phyloP scores from a whole-genome alignment of 2,329 filamentous ascomycete genomes.

The Diplodia seriata region DNA sequence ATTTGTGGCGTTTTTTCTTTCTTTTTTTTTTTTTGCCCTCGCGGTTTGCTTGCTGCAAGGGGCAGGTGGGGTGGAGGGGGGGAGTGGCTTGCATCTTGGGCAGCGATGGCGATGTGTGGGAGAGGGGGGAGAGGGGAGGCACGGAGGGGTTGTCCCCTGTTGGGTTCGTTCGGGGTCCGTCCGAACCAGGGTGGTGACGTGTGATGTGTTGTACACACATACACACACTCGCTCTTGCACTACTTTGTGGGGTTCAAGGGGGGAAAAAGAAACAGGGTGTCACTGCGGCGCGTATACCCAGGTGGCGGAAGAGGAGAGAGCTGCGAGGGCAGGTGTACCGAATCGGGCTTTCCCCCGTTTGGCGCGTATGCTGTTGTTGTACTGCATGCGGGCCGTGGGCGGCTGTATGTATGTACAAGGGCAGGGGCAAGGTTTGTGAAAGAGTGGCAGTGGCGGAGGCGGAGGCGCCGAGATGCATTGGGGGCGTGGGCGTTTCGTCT shows the following conservation, averaged over 20 bases:
- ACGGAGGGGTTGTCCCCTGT: not conserved
- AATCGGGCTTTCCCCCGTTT: not conserved
- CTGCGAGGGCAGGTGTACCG: not conserved
- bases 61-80: too few relatives aligned
- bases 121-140: not conserved
- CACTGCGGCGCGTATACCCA: not conserved
- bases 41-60: too few relatives aligned
- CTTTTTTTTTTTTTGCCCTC: too few relatives aligned
- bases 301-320: not conserved
- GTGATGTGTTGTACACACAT: slow-evolving; percentile 3
- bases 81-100: too few relatives aligned
- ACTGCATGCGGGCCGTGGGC: not conserved
- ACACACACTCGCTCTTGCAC: too few relatives aligned
- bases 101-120: too few relatives aligned
- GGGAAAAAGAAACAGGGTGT: not conserved
- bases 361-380: not conserved
- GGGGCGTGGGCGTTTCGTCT: not conserved
- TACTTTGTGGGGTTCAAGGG: not conserved
- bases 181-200: not conserved
- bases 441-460: not conserved
- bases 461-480: not conserved
- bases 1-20: too few relatives aligned
- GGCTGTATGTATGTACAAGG: not conserved
- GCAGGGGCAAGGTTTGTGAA: not conserved
- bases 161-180: not conserved